Evolutionary conservation across 352 stramenopile genomes (phyloP), one percentile per base, ranked within the genome.

Genomic region (Pythium chondricola): DNA sequence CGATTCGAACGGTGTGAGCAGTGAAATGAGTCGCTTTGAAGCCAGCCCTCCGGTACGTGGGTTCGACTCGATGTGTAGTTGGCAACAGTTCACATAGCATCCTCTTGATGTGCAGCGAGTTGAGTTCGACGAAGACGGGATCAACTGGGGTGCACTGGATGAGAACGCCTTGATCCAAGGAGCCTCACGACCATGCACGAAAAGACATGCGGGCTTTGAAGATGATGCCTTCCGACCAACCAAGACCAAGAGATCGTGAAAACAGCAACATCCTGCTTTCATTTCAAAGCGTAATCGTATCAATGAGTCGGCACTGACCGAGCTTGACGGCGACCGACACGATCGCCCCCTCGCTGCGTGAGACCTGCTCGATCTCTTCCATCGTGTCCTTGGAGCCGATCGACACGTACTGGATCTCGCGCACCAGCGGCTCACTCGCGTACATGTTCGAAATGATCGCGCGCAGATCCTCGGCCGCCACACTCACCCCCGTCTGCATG

Each of bases 291-390:
- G 93, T 73, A 30, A 99, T 90, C 57, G 98, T 99, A 68, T 99
- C 97, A 67, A 99, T 99, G 39, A 99, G 78, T 40, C 97, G 86
- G 36, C 97, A 97, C 11, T 85, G 84, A 31, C 96, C 97, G 43
- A 99, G 67, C 45, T 96, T 95, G 33, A 97, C 85, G 2, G 95
- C 96, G 25, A 98, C 68, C 5, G 95, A 99, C 46, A 99, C 69
- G 47, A 98, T 74, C n/a, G 81, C 77, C 31, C 84, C 84, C 33
- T 86, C 63, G 6, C 46, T 58, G 27, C 49, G 69, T 11, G 78
- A 58, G 10, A 97, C 75, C 10, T 84, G 53, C 17, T 86, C 60
- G 20, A 98, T 56, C 56, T 98, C 91, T 44, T 92, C 71, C 94
- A 99, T 98, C 4, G 88, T 98, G 37, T 93, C 70, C 42, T 87